A percentile compares a stretch with the other conserved stretches of the same genome.
phyloP scores from a whole-genome alignment of 2,329 filamentous ascomycete species.

The Alternaria sp. region DNA sequence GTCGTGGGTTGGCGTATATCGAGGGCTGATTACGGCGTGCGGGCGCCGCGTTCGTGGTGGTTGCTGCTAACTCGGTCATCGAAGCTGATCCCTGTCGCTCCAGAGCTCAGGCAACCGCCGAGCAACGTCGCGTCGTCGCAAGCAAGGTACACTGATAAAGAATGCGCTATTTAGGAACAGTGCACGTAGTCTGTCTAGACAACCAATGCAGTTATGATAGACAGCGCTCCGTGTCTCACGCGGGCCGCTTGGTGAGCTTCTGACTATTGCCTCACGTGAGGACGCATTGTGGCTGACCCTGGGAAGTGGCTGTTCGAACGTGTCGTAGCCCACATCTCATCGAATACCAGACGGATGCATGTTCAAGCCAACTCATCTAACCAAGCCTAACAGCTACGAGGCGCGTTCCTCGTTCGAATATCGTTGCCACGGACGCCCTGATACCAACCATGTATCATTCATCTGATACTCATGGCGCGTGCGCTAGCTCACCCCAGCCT shows the following conservation, averaged over 20 bases:
- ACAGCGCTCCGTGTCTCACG: slow-evolving; percentile 26
- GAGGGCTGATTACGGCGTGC: slow-evolving; percentile 8
- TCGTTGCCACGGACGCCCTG: neutral
- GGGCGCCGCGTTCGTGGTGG: slow-evolving; percentile 10
- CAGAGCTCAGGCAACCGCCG: slow-evolving; percentile 20
- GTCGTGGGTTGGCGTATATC: slow-evolving; percentile 4
- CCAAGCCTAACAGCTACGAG: neutral
- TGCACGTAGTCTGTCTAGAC: slow-evolving; percentile 10
- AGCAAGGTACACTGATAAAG: slow-evolving; percentile 4
- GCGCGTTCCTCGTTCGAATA: neutral
- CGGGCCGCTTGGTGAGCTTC: slow-evolving; percentile 21
- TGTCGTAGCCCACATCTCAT: neutral
- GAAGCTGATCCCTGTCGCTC: slow-evolving; percentile 17
- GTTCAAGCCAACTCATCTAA: neutral
- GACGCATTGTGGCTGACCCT: slow-evolving; percentile 19
- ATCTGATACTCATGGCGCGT: slow-evolving; percentile 14
- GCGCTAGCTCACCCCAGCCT: slow-evolving; percentile 26
- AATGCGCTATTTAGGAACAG: slow-evolving; percentile 18
- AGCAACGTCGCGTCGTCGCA: slow-evolving; percentile 3
- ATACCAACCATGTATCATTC: slow-evolving; percentile 9
- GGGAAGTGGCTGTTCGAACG: neutral
- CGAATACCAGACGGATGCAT: neutral
- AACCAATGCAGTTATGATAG: slow-evolving; percentile 13
- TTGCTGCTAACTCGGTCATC: slow-evolving; percentile 21
- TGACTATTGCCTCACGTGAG: slow-evolving; percentile 29